Evolutionary conservation across 1,139 yeast genomes (phyloP).

Genomic region (Yamadazyma spencermartinsiae): DNA sequence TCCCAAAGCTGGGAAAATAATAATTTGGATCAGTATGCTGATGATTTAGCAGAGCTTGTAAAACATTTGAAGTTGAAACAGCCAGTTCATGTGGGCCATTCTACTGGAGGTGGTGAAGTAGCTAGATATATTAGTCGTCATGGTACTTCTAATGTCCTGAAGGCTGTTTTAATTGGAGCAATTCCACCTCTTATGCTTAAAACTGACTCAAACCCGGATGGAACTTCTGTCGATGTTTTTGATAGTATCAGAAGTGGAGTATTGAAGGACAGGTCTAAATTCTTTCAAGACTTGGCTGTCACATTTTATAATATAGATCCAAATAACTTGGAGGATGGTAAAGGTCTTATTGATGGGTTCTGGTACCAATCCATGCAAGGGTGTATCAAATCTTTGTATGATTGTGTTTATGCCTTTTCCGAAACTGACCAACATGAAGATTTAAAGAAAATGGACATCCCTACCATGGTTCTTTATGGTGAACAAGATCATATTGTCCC

Average conservation of each 20-base stretch:
- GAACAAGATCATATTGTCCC: slow-evolving; percentile 20
- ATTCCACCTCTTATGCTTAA: slow-evolving; percentile 20
- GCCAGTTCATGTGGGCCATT: slow-evolving; percentile 19
- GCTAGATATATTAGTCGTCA: slow-evolving; percentile 18
- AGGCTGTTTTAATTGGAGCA: slow-evolving; percentile 19
- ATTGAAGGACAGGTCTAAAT: slow-evolving; percentile 14
- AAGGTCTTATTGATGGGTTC: slow-evolving; percentile 16
- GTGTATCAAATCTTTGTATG: slow-evolving; percentile 17
- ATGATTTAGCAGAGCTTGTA: slow-evolving; percentile 19
- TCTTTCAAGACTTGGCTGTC: slow-evolving; percentile 17
- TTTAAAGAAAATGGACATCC: slow-evolving; percentile 15
- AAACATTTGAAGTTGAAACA: slow-evolving; percentile 15
- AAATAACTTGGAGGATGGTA: slow-evolving; percentile 6
- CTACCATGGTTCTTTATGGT: slow-evolving; percentile 19
- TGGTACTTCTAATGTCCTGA: slow-evolving; percentile 15
- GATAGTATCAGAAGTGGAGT: slow-evolving; percentile 15
- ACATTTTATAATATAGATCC: slow-evolving; percentile 16
- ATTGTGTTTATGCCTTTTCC: slow-evolving; percentile 17
- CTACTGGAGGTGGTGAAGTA: slow-evolving; percentile 23
- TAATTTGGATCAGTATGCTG: slow-evolving; percentile 21
- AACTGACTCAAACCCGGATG: slow-evolving; percentile 13
- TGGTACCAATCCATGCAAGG: slow-evolving; percentile 22
- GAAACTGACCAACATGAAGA: slow-evolving; percentile 17
- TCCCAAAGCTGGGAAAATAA: slow-evolving; percentile 19
- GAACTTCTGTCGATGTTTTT: slow-evolving; percentile 15